Evolutionary conservation across 441 rosid genomes (phyloP), one percentile per base, ranked within the genome.

Genomic region (Brassica balearica): DNA sequence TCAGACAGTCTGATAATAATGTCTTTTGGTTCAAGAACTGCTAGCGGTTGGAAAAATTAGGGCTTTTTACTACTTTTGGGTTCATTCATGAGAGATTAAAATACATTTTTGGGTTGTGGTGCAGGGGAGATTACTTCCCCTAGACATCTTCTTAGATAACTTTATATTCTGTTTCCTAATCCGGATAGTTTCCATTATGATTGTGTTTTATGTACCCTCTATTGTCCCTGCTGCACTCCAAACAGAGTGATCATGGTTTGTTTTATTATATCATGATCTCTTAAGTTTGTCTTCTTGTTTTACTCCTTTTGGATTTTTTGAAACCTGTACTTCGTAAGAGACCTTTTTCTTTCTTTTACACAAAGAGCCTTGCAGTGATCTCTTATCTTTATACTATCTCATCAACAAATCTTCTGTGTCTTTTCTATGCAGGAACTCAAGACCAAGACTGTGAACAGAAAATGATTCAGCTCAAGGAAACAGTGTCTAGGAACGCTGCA

Each of bases 391-490:
- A 51, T 51, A 14, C 56, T 46, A 46, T 51, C 14, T 51, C 15
- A 51, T n/a, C 56, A 46, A 46, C 53, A n/a, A 51, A 51, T 51
- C 56, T 51, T n/a, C 19, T 0, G 19, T 5, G 8, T 51, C 58
- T 59, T 29, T 29, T 29, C 34, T 29, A 29, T 29, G 34, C 34
- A 29, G 82, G 60, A 75, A 48, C 61, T 58, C 29, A 55, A 17
- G 22, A 55, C 10, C 59, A 55, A 15, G 59, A 68, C 6, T 11
- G 36, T 79, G 12, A 1, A 55, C 60, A 75, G 69, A 80, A 75
- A 36, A 12, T 66, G 41, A 36, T 59, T 65, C 69, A 71, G 65
- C 69, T 80, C 6, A 75, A 71, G 70, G 83, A 71, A 8, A 65
- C 9, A 65, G 38, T 75, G 20, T 65, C 73, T 0, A 80, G 36